Conservation (phyloP, 1,284 basidiomycete species). For the Flammula alnicola region DNA sequence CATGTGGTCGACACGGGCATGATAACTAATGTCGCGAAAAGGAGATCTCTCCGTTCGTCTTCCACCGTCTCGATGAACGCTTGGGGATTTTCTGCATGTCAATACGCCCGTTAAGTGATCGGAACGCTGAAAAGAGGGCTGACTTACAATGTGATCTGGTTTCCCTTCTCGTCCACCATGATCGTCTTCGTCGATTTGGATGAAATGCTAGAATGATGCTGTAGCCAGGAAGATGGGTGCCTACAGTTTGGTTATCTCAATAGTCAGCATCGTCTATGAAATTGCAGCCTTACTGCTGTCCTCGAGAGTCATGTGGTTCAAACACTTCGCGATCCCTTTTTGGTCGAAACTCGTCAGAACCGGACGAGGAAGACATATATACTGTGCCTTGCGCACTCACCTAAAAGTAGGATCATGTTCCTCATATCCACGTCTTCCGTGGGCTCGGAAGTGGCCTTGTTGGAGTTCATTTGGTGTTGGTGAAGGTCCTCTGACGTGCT, state of each 20-base stretch:
- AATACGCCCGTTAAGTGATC: conserved; percentile 1
- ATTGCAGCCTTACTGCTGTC: conserved; percentile 11
- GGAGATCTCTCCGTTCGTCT: conserved; percentile 7
- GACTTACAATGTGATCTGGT: conserved; percentile 45
- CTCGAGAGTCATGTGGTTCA: conserved; percentile 7
- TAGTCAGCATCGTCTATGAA: neutral
- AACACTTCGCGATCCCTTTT: neutral
- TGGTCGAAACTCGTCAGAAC: neutral
- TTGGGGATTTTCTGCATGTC: conserved; percentile 23
- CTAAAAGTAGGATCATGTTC: neutral
- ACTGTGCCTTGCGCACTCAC: neutral
- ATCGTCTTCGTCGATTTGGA: conserved; percentile 38
- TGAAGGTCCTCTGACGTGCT: conserved; percentile 8
- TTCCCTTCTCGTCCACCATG: conserved; percentile 44
- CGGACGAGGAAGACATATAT: neutral
- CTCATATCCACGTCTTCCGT: neutral
- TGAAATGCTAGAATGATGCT: conserved; percentile 24
- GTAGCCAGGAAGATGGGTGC: conserved; percentile 18
- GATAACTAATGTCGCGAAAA: conserved; percentile 18
- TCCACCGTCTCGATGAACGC: conserved; percentile 16
- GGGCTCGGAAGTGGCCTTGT: conserved; percentile 6
- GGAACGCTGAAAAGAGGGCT: neutral
- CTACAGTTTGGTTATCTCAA: conserved; percentile 9
- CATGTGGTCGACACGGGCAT: conserved; percentile 16
- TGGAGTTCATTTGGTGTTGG: conserved; percentile 11